These are phyloP conservation scores for Dimocarpus longan DNA, from an alignment of 345 rosid genomes.

Conservation along the genomic window DNA sequence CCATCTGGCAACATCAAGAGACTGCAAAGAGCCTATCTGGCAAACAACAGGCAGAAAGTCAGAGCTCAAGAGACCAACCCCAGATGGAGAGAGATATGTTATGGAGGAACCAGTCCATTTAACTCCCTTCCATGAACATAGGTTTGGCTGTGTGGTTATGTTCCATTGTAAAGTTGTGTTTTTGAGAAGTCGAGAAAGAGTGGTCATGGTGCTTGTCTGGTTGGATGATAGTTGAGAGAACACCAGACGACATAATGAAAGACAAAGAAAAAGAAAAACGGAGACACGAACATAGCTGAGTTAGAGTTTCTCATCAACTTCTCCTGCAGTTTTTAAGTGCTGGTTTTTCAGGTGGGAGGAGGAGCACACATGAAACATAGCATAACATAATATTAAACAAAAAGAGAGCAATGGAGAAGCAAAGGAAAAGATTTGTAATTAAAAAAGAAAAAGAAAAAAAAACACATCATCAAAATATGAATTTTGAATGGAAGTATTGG, in stretches of 20 bases:
- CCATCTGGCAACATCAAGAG: no score
- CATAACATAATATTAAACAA: background rate
- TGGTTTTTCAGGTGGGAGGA: background rate
- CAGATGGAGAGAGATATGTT: constrained; percentile 37
- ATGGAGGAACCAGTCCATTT: constrained; percentile 46
- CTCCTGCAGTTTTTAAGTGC: background rate
- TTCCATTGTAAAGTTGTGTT: constrained; percentile 38
- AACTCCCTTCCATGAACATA: constrained; percentile 65
- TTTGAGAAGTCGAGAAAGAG: constrained; percentile 34
- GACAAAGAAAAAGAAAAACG: constrained; percentile 11
- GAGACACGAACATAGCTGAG: background rate
- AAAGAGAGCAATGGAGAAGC: no score
- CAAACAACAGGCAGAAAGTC: constrained; percentile 46
- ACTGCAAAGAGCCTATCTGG: constrained; percentile 54
- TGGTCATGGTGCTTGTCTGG: constrained; percentile 51
- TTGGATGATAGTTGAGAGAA: constrained; percentile 34
- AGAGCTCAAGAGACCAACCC: constrained; percentile 41
- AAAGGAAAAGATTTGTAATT: no score
- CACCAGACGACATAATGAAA: constrained; percentile 20
- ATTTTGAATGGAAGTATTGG: no score
- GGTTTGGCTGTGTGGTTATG: constrained; percentile 35
- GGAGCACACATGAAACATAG: background rate
- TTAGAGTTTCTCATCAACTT: background rate
- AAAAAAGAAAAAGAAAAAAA: no score
- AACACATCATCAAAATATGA: no score